Conservation (phyloP, 352 stramenopile species). For the Globisporangium nunn region DNA sequence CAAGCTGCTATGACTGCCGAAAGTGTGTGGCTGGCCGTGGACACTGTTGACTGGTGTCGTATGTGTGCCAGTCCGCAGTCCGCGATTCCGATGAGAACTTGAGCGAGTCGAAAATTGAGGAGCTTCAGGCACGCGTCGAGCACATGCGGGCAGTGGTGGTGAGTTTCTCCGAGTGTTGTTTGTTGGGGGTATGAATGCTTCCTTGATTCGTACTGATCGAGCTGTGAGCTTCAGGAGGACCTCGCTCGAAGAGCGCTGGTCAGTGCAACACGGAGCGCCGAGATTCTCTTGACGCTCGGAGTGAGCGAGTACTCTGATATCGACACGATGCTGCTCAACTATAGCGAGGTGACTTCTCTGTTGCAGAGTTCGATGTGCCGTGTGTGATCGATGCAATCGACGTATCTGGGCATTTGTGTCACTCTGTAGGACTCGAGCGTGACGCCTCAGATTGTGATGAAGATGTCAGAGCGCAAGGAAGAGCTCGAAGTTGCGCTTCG, state of each 20-base stretch:
- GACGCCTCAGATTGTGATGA: constrained; percentile 23
- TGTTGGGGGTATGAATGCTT: neutral
- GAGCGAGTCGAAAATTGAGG: constrained; percentile 7
- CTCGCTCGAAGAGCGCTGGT: constrained; percentile 5
- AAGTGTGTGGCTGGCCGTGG: too few relatives aligned
- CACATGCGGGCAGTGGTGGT: constrained; percentile 6
- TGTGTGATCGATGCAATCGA: too few relatives aligned
- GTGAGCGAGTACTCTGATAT: constrained; percentile 13
- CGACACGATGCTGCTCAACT: constrained; percentile 10
- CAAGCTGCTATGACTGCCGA: too few relatives aligned
- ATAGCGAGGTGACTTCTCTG: constrained; percentile 3
- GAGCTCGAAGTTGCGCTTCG: constrained; percentile 24
- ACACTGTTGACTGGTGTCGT: too few relatives aligned
- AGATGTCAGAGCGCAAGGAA: constrained; percentile 24
- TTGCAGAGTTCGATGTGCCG: too few relatives aligned
- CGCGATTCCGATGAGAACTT: constrained; percentile 5
- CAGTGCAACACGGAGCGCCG: constrained; percentile 3
- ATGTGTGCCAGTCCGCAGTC: neutral
- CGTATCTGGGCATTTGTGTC: neutral
- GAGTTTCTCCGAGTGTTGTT: neutral
- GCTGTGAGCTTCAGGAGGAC: constrained; percentile 1
- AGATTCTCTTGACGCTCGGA: constrained; percentile 9
- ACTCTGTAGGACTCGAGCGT: constrained; percentile 15
- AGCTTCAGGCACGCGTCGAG: constrained; percentile 4
- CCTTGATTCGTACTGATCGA: neutral